Base-by-base conservation (phyloP, 768 basidiomycete species). In the Xanthoconium purpureum region DNA sequence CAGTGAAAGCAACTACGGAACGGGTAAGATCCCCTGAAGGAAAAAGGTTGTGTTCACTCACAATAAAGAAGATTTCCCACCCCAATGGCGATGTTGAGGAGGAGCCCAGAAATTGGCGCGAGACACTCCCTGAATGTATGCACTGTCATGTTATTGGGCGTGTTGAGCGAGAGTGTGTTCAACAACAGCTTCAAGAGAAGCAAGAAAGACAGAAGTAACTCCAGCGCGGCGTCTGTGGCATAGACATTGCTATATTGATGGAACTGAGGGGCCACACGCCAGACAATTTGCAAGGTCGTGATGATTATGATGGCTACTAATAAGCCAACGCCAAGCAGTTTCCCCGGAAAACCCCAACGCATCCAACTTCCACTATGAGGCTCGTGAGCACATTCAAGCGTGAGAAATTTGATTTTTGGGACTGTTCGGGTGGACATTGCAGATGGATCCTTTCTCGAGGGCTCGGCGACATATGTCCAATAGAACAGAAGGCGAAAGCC, bases 401-500 rank as follows among this genome's bases (percentile, higher is more conserved):
- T 18, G 32, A 63, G 52, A 52, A 66, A 63, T 29, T 55, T 65
- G 50, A 53, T 18, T 43, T 37, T 51, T 47, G 51, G 35, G 36
- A 55, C 39, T 1, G 59, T 46, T 49, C 50, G 28, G 61, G 60
- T 18, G 54, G 67, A 17, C 58, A 64, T 54, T 80, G 82, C 40
- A 43, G 52, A 56, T 15, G 47, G 32, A 24, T 43, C 50, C 47
- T 54, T 56, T 71, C 76, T 35, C n/a, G 87, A 84, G 47, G 84
- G 77, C 55, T 77, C 76, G 15, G 82, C 78, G 40, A 86, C 84
- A 56, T 84, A 81, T 38, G 71, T 72, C 89, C 89, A 91, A 58
- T 84, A 84, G 64, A 84, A 89, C 15, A 90, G 64, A 63, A 83
- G 83, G 37, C 84, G 78, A 42, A 82, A 72, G 6, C 84, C 84